A percentile compares a stretch with the other conserved stretches of the same genome.
phyloP scores from a whole-genome alignment of 2,329 filamentous ascomycete genomes.

The Alternaria sp. region DNA sequence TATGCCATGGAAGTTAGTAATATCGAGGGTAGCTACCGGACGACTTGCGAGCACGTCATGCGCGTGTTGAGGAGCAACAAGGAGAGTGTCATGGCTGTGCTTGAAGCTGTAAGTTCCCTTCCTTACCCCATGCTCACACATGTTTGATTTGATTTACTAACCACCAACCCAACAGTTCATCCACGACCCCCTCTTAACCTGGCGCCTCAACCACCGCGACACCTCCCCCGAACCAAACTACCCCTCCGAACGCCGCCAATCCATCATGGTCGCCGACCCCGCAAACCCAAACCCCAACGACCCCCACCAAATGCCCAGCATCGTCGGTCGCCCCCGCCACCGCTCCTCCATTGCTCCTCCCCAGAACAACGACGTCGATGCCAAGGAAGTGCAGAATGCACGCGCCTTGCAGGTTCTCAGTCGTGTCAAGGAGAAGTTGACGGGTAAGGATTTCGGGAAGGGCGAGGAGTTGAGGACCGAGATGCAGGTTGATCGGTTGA shows the following conservation, averaged over 20 bases:
- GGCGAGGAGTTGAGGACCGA: slow-evolving; percentile 79
- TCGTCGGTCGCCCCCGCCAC: slow-evolving; percentile 43
- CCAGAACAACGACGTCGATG: slow-evolving; percentile 51
- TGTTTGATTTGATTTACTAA: slow-evolving; percentile 7
- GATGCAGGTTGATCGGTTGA: slow-evolving; percentile 90
- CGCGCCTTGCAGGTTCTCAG: slow-evolving; percentile 89
- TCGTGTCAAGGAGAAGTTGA: slow-evolving; percentile 93
- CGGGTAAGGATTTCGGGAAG: slow-evolving; percentile 88
- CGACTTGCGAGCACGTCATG: slow-evolving; percentile 99
- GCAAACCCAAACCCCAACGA: slow-evolving; percentile 21
- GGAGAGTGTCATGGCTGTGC: slow-evolving; percentile 95
- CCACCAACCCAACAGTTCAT: slow-evolving; percentile 72
- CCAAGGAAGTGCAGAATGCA: slow-evolving; percentile 86
- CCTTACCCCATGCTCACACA: not conserved
- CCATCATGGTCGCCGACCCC: slow-evolving; percentile 59
- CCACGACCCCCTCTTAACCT: slow-evolving; percentile 97
- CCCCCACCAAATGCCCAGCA: slow-evolving; percentile 34
- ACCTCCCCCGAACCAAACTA: slow-evolving; percentile 64
- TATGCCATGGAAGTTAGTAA: slow-evolving; percentile 99
- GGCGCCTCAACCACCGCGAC: slow-evolving; percentile 76
- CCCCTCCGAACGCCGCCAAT: slow-evolving; percentile 65
- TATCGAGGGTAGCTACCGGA: slow-evolving; percentile 97
- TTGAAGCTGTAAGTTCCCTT: slow-evolving; percentile 83
- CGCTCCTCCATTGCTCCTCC: slow-evolving; percentile 40
- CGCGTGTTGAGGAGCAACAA: slow-evolving; percentile 95